A percentile compares a stretch with the other conserved stretches of the same genome.
phyloP scores from a whole-genome alignment of 2,329 filamentous ascomycete species.

The Hortaea werneckii region DNA sequence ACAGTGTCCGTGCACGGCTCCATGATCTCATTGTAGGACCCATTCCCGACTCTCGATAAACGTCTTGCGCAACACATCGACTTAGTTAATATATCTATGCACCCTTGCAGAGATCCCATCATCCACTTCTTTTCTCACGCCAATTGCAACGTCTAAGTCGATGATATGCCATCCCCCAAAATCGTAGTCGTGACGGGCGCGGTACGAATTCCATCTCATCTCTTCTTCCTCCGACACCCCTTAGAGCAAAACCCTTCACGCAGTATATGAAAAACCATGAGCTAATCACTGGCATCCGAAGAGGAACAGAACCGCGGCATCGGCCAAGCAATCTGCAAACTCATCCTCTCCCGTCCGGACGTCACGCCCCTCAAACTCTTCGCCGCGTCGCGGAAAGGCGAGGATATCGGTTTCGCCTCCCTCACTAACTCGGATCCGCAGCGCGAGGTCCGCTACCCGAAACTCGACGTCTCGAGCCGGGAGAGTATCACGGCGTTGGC shows the following conservation, averaged over 20 bases:
- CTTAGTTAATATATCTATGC: too few relatives aligned
- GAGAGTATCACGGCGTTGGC: constrained; percentile 21
- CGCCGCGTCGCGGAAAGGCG: constrained; percentile 24
- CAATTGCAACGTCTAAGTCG: too few relatives aligned
- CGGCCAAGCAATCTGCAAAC: constrained; percentile 25
- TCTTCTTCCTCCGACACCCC: not conserved
- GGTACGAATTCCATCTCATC: constrained; percentile 9
- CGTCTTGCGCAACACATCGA: too few relatives aligned
- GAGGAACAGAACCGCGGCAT: constrained; percentile 25
- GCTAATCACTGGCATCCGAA: too few relatives aligned
- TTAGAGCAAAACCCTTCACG: too few relatives aligned
- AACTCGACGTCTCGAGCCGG: constrained; percentile 21
- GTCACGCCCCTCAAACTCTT: constrained; percentile 20
- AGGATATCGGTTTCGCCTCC: constrained; percentile 16
- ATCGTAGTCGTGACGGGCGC: constrained; percentile 26
- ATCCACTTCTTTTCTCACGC: too few relatives aligned
- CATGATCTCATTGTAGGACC: too few relatives aligned
- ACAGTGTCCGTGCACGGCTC: too few relatives aligned
- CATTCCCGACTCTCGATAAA: too few relatives aligned
- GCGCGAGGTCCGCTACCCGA: constrained; percentile 18
- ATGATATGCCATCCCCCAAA: constrained; percentile 8
- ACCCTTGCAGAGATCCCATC: too few relatives aligned
- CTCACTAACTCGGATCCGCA: not conserved
- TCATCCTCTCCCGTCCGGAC: constrained; percentile 16
- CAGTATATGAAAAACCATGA: too few relatives aligned